phyloP scores from a whole-genome alignment of 306 rosid genomes.

The Cicer judaicum region DNA sequence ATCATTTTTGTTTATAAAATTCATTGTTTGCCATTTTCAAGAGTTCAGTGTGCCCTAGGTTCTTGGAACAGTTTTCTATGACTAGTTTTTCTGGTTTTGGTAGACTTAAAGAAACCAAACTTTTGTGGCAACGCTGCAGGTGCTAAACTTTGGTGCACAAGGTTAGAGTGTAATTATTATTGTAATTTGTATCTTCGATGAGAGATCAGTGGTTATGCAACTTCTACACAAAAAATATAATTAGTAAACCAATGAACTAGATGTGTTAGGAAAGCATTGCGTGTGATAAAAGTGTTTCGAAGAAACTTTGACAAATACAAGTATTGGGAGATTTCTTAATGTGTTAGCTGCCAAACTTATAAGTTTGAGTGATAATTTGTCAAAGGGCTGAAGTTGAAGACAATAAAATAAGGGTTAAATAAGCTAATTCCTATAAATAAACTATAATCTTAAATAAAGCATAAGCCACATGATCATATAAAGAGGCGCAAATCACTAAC shows the following conservation, averaged over 20 bases:
- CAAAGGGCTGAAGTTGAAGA: not conserved
- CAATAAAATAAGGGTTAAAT: not conserved
- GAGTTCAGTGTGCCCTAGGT: not conserved
- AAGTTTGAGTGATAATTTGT: not conserved
- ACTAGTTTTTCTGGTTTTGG: conserved; percentile 11
- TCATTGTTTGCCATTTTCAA: not conserved
- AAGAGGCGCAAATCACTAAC: not conserved
- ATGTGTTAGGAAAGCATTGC: not conserved
- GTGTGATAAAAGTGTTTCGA: not conserved
- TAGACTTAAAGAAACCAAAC: not conserved
- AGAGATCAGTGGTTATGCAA: too few relatives aligned
- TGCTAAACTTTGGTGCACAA: too few relatives aligned
- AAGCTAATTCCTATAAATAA: not conserved
- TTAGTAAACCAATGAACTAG: not conserved
- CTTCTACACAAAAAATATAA: too few relatives aligned
- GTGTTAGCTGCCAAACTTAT: not conserved
- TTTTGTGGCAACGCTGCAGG: too few relatives aligned
- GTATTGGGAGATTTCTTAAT: not conserved
- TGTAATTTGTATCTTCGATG: too few relatives aligned
- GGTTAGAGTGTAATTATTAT: too few relatives aligned
- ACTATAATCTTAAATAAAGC: not conserved
- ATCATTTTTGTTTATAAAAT: not conserved
- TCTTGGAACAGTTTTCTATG: too few relatives aligned
- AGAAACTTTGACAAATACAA: not conserved
- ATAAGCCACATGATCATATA: not conserved